These are phyloP conservation scores for Penicillium sp. DNA, from an alignment of 2,329 filamentous ascomycete species.

Conservation along the genomic window DNA sequence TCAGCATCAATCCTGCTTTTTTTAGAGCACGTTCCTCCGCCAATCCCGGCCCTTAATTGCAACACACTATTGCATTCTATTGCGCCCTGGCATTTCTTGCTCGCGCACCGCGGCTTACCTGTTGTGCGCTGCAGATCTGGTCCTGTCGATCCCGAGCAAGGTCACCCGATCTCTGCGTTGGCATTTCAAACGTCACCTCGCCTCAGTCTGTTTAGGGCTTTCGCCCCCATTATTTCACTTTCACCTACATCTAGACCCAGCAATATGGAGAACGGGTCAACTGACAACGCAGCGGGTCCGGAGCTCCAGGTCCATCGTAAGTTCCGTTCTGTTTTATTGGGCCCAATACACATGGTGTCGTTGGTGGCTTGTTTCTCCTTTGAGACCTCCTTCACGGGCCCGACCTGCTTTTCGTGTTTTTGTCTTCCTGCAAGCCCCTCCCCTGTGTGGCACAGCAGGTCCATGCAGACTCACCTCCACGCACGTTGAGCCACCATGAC, in stretches of 20 bases:
- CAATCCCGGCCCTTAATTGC: background rate
- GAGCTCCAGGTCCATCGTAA: conserved; percentile 20
- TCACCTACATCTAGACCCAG: conserved; percentile 7
- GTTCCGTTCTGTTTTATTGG: conserved; percentile 8
- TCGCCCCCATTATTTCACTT: conserved; percentile 1
- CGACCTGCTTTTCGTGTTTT: background rate
- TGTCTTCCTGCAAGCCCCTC: background rate
- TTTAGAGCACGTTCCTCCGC: background rate
- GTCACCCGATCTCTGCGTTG: conserved; percentile 41
- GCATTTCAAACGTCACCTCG: conserved; percentile 26
- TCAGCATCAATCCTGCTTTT: background rate
- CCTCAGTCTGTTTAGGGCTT: background rate
- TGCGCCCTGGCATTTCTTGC: conserved; percentile 6
- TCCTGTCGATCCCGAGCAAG: conserved; percentile 30
- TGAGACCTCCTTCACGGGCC: background rate
- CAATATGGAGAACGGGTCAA: conserved; percentile 21
- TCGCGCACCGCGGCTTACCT: conserved; percentile 15
- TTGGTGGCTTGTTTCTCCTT: background rate
- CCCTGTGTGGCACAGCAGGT: background rate
- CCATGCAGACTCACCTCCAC: background rate
- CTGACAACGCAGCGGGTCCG: conserved; percentile 21
- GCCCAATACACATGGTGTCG: conserved; percentile 3
- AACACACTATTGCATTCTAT: background rate
- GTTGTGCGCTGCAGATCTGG: conserved; percentile 20
- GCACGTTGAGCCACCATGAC: conserved; percentile 1